Evolutionary conservation across 2,329 filamentous ascomycete genomes (phyloP), one percentile per base, ranked within the genome.

Genomic region (Aspergillus aculeatus): DNA sequence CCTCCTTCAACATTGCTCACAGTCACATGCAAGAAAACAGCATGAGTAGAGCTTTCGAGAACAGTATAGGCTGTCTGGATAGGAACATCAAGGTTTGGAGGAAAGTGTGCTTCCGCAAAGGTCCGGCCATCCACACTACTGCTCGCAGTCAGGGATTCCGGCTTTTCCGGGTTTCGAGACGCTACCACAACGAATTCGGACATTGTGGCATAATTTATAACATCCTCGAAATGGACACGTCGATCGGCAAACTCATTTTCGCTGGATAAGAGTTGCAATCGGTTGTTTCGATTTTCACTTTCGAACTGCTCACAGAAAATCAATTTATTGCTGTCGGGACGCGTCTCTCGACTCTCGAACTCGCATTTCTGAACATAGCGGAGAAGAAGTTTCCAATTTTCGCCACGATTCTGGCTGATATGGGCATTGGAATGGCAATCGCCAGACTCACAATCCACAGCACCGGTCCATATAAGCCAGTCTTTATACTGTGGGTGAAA

Each of bases 121-220:
- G 81, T 86, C 63, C 84, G 82, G 57, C 93, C 96, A 71, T 99
- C 91, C 48, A 98, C 81, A 73, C 92, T 97, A 50, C 91, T 86
- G 67, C 93, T 87, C 35, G 94, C 89, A 62, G 87, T 87, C 61
- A 97, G 80, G 2, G 85, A 89, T 44, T 88, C 81, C 57, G 85
- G 81, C 41, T 90, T 86, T 60, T 89, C 83, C 5, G 72, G 69
- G 62, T 84, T 80, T 50, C 83, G 84, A 5, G 89, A 88, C 1
- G 93, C 93, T 53, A 96, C 89, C 44, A 99, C 86, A 69, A 99
- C 95, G 74, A 96, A 99, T 73, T 99, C 95, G 44, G 90, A 89
- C 94, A 97, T 98, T 5, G 90, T 96, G 2, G 92, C 94, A 75
- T 96, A 98, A 66, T 89, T 89, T 67, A 89, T 86, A 47, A 96